Percentiles rank a stretch among this genome's conserved stretches.
Conservation (phyloP, 148 eudicot species). For the Nepenthes mirabilis region DNA sequence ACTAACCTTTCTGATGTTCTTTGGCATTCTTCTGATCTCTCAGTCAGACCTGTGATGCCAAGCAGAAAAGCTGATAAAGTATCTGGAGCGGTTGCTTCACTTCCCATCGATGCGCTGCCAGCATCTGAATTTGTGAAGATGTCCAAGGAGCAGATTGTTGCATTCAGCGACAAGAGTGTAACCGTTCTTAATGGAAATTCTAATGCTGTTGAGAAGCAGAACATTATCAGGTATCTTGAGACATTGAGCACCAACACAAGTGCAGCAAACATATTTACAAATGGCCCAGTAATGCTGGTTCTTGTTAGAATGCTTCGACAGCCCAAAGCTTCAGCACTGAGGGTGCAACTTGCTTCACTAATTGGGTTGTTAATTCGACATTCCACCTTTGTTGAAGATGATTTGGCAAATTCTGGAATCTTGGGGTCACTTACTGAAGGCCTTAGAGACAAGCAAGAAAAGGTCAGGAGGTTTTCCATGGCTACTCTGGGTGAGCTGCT, state of each 20-base stretch:
- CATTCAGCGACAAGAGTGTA: constrained; percentile 33
- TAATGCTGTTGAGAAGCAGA: constrained; percentile 63
- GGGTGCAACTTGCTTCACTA: constrained; percentile 81
- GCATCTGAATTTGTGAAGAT: constrained; percentile 68
- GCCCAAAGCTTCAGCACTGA: constrained; percentile 75
- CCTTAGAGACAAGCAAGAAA: constrained; percentile 85
- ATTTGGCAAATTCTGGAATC: constrained; percentile 79
- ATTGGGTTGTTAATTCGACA: constrained; percentile 83
- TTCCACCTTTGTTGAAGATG: constrained; percentile 73
- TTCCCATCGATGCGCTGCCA: constrained; percentile 55
- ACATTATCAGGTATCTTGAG: constrained; percentile 77
- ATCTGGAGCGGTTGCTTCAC: constrained; percentile 41
- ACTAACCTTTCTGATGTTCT: constrained; percentile 58
- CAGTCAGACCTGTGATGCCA: constrained; percentile 98
- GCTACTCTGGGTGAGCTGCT: constrained; percentile 94
- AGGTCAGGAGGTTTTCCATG: constrained; percentile 95
- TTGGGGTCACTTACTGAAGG: constrained; percentile 69
- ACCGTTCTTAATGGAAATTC: constrained; percentile 48
- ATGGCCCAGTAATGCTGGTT: constrained; percentile 71
- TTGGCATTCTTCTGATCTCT: constrained; percentile 98
- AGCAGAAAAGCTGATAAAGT: constrained; percentile 72
- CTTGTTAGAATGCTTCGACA: constrained; percentile 80
- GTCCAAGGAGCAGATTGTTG: constrained; percentile 60
- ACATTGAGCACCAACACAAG: constrained; percentile 65
- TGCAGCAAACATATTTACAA: constrained; percentile 80